A percentile compares a stretch with the other conserved stretches of the same genome.
These are phyloP conservation scores for Carex arenaria DNA, from an alignment of 202 grass and related monocot species.

Conservation along the genomic window DNA sequence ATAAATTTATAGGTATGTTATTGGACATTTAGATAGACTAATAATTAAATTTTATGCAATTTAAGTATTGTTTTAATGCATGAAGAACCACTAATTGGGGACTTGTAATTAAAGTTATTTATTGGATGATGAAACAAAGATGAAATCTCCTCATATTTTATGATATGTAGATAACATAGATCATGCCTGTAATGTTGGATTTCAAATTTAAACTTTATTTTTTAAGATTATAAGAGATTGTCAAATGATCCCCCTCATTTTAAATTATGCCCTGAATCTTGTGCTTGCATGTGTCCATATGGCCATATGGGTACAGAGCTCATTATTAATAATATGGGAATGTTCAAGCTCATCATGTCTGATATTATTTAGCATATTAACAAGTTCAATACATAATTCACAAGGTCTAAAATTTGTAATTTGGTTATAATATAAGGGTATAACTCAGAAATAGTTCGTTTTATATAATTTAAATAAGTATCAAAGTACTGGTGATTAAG, in stretches of 20 bases:
- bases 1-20: no score
- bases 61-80: no score
- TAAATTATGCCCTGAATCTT: neutral
- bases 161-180: no score
- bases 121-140: no score
- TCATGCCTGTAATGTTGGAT: no score
- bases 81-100: no score
- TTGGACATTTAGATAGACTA: no score
- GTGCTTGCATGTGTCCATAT: neutral
- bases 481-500: neutral
- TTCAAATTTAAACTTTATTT: no score
- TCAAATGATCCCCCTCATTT: neutral
- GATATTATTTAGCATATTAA: neutral
- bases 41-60: no score
- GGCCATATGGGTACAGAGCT: neutral
- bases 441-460: neutral
- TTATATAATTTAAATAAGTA: neutral
- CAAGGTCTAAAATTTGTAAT: neutral
- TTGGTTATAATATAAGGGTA: neutral
- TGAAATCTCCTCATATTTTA: no score
- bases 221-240: no score
- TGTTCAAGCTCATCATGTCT: neutral
- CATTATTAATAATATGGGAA: neutral
- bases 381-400: neutral
- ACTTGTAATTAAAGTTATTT: no score